phyloP scores from a whole-genome alignment of 306 rosid genomes.

The Begonia fuchsioides region DNA sequence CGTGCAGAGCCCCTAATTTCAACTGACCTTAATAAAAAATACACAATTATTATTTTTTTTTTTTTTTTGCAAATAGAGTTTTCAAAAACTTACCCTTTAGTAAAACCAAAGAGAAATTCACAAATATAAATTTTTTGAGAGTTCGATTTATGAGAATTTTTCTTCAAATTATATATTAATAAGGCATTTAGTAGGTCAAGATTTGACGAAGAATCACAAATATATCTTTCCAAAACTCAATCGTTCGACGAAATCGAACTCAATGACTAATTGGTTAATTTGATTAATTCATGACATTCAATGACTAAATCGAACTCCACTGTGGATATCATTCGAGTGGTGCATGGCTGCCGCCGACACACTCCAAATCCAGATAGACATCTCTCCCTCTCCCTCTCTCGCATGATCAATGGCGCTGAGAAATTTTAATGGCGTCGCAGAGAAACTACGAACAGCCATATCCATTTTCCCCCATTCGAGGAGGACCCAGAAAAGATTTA shows the following conservation, averaged over 20 bases:
- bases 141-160: not conserved
- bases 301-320: conserved; percentile 24
- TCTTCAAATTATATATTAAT: conserved; percentile 8
- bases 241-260: too few species aligned
- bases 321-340: conserved; percentile 43
- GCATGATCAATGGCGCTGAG: conserved; percentile 41
- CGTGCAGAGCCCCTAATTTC: too few species aligned
- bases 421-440: conserved; percentile 51
- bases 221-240: too few species aligned
- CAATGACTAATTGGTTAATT: too few species aligned
- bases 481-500: conserved; percentile 18
- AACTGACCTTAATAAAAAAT: too few species aligned
- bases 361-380: not conserved
- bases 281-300: not conserved
- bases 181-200: not conserved
- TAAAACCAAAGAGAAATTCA: not conserved
- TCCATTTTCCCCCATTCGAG: conserved; percentile 24
- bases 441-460: conserved; percentile 24
- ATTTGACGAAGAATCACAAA: too few species aligned
- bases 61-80: not conserved
- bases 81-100: conserved; percentile 1
- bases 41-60: too few species aligned
- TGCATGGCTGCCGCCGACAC: conserved; percentile 22
- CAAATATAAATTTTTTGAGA: too few species aligned
- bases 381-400: conserved; percentile 5